Conservation (phyloP, 1,139 yeast genomes). For the Yamadazyma dendronema region DNA sequence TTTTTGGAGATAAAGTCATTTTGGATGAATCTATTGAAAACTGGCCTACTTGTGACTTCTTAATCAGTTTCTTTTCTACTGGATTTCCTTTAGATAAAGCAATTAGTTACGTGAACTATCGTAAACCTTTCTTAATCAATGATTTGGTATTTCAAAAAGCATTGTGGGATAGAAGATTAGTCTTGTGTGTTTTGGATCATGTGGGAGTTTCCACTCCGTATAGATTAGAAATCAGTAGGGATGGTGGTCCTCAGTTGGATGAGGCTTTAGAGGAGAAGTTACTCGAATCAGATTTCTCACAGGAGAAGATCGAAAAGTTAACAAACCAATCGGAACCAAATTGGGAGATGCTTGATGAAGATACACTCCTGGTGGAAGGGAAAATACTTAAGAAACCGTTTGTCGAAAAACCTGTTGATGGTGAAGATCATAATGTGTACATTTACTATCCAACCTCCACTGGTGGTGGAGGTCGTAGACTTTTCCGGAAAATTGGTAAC, state of each 20-base stretch:
- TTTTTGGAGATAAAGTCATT: conserved; percentile 96
- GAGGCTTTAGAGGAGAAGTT: conserved; percentile 50
- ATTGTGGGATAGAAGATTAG: conserved; percentile 93
- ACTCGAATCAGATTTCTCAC: conserved; percentile 35
- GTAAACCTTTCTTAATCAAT: conserved; percentile 88
- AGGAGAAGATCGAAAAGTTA: conserved; percentile 51
- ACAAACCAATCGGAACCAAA: conserved; percentile 71
- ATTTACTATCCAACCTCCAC: conserved; percentile 84
- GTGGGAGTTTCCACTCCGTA: conserved; percentile 87
- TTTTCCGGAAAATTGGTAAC: conserved; percentile 95
- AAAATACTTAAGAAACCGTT: conserved; percentile 76
- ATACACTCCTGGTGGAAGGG: conserved; percentile 80
- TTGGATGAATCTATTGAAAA: conserved; percentile 89
- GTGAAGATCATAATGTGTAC: conserved; percentile 96
- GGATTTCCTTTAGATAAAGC: conserved; percentile 98
- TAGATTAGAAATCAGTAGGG: conserved; percentile 85
- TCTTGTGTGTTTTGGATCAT: conserved; percentile 75
- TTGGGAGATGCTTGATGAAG: conserved; percentile 89
- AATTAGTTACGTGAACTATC: conserved; percentile 79
- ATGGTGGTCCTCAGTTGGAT: conserved; percentile 92
- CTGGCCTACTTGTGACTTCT: conserved; percentile 98
- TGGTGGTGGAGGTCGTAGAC: conserved; percentile 96
- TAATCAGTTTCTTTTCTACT: conserved; percentile 87
- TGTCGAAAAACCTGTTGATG: conserved; percentile 98
- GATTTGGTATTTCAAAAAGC: conserved; percentile 90